Conservation (phyloP, 208 protist genomes). For the Acanthamoeba healyi region DNA sequence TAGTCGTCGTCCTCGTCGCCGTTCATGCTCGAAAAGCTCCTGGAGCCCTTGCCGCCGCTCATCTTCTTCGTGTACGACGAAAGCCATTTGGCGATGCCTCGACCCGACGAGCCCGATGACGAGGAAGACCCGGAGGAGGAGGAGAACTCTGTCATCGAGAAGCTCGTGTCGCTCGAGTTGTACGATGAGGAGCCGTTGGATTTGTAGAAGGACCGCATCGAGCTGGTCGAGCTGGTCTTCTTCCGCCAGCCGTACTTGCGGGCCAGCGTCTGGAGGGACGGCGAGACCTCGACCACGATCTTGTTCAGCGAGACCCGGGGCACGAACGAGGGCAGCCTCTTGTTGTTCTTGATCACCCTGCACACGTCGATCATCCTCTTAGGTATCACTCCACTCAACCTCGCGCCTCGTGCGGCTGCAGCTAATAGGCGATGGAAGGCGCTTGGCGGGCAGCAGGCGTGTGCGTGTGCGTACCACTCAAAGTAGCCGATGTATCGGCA, state of each 20-base stretch:
- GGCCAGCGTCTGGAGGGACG: slow-evolving; percentile 12
- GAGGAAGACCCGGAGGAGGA: not conserved
- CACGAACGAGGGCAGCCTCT: slow-evolving; percentile 18
- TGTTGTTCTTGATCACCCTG: slow-evolving; percentile 64
- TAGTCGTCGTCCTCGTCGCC: not conserved
- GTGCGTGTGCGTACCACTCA: slow-evolving; percentile 7
- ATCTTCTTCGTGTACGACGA: not conserved
- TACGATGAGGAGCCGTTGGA: not conserved
- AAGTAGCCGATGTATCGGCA: slow-evolving; percentile 70
- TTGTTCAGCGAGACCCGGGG: not conserved
- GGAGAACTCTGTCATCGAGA: not conserved
- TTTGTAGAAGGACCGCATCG: not conserved
- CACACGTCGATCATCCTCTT: too few species aligned
- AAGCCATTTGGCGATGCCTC: not conserved
- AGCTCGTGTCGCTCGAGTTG: not conserved
- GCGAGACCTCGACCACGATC: slow-evolving; percentile 30
- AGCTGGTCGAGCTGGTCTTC: not conserved
- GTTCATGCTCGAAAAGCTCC: not conserved
- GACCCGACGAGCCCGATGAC: not conserved
- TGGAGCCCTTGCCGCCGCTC: not conserved
- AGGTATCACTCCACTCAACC: too few species aligned
- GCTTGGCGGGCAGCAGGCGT: too few species aligned
- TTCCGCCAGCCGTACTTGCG: slow-evolving; percentile 26
- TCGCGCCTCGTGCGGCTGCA: too few species aligned
- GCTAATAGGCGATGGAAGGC: too few species aligned